These are phyloP conservation scores for Immersiporthe knoxdaviesiana DNA, from an alignment of 2,329 filamentous ascomycete genomes.

Conservation along the genomic window DNA sequence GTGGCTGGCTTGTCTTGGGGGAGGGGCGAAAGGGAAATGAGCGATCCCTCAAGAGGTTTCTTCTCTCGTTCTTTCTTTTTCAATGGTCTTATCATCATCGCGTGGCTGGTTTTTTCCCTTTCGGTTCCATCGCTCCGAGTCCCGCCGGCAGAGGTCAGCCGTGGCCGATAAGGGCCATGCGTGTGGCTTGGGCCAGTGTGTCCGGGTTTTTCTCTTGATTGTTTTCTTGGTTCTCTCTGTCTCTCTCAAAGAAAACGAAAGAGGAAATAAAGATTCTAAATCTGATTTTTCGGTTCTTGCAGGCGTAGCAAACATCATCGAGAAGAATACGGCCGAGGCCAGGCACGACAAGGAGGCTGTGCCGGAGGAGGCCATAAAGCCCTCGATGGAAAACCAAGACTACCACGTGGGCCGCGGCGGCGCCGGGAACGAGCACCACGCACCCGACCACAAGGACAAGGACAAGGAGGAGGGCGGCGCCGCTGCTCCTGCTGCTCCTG, in stretches of 20 bases:
- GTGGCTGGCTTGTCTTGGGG: neutral
- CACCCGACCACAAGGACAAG: conserved; percentile 33
- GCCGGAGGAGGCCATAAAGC: conserved; percentile 55
- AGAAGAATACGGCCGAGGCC: conserved; percentile 44
- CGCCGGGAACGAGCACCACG: conserved; percentile 58
- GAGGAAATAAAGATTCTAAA: no score
- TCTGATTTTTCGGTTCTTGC: neutral
- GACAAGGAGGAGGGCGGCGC: conserved; percentile 1
- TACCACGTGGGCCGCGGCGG: conserved; percentile 65
- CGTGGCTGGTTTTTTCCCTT: conserved; percentile 4
- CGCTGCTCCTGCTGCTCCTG: neutral
- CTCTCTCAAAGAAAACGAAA: no score
- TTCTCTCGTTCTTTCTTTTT: no score
- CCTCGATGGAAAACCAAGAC: conserved; percentile 51
- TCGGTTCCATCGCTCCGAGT: neutral
- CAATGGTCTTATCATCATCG: conserved; percentile 2
- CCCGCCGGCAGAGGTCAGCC: neutral
- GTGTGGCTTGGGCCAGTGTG: neutral
- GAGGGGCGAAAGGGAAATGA: neutral
- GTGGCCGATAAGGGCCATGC: neutral
- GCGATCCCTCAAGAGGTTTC: neutral
- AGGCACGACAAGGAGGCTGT: conserved; percentile 57
- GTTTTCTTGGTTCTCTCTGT: no score
- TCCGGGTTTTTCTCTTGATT: neutral
- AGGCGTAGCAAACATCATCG: conserved; percentile 64